Conservation (phyloP, 73 alveolate species). For the Symbiodinium natans region DNA sequence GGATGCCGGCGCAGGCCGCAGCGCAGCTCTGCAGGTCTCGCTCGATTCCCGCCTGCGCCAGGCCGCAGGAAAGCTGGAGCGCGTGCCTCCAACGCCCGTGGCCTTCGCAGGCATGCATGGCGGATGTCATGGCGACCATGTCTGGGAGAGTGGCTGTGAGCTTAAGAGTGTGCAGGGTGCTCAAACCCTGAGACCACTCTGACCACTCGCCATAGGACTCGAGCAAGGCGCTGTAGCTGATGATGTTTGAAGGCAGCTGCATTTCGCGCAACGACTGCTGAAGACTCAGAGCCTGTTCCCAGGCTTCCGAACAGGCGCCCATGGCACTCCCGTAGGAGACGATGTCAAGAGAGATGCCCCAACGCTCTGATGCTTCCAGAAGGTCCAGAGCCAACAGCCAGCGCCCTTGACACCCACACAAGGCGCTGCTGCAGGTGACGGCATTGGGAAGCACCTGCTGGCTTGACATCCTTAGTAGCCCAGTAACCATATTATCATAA, state of each 20-base stretch:
- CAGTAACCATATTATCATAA: no score
- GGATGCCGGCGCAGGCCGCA: background rate
- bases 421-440: background rate
- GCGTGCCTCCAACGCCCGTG: background rate
- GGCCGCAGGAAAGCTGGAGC: background rate
- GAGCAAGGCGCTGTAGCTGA: background rate
- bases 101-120: background rate
- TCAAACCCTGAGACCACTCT: background rate
- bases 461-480: no score
- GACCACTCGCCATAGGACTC: background rate
- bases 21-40: background rate
- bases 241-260: background rate
- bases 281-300: background rate
- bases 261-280: background rate
- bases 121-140: background rate
- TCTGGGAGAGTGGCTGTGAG: background rate
- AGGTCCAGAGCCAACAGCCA: background rate
- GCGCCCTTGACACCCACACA: background rate
- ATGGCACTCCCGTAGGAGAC: background rate
- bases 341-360: background rate
- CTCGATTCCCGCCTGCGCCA: background rate
- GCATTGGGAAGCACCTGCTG: background rate
- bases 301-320: background rate
- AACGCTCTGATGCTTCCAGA: background rate
- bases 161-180: background rate